A percentile compares a stretch with the other conserved stretches of the same genome.
These are phyloP conservation scores for Mortierella antarctica DNA, from an alignment of 192 early-diverging fungal species.

Conservation along the genomic window DNA sequence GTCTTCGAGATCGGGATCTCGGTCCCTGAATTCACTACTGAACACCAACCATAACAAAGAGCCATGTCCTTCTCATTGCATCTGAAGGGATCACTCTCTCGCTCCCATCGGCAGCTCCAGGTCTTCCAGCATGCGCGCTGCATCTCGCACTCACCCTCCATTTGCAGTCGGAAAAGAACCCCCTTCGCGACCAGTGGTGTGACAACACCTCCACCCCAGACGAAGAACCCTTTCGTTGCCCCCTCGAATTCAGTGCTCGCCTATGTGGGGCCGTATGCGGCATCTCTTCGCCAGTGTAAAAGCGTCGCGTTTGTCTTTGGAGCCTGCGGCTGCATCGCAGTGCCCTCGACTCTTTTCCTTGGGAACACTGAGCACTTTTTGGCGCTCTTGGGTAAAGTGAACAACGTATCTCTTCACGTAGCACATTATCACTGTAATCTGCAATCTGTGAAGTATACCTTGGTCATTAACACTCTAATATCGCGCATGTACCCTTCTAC, in stretches of 20 bases:
- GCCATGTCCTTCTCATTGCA: too few relatives aligned
- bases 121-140: neutral
- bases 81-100: neutral
- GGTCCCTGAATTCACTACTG: too few relatives aligned
- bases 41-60: too few relatives aligned
- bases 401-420: neutral
- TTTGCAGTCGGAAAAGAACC: neutral
- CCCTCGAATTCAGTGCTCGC: slow-evolving; percentile 42
- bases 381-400: slow-evolving; percentile 43
- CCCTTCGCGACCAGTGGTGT: neutral
- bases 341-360: slow-evolving; percentile 42
- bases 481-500: neutral
- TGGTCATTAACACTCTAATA: neutral
- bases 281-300: slow-evolving; percentile 28
- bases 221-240: slow-evolving; percentile 20
- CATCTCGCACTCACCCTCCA: neutral
- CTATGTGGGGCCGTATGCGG: slow-evolving; percentile 38
- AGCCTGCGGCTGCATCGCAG: slow-evolving; percentile 45
- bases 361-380: slow-evolving; percentile 48
- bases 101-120: neutral
- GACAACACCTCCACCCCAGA: slow-evolving; percentile 8
- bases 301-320: slow-evolving; percentile 51
- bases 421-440: neutral
- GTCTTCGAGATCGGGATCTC: too few relatives aligned
- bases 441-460: neutral